Percentiles rank a stretch among this genome's conserved stretches.
Evolutionary conservation across 2,329 filamentous ascomycete species (phyloP).

Genomic region (Drechslerella dactyloides): DNA sequence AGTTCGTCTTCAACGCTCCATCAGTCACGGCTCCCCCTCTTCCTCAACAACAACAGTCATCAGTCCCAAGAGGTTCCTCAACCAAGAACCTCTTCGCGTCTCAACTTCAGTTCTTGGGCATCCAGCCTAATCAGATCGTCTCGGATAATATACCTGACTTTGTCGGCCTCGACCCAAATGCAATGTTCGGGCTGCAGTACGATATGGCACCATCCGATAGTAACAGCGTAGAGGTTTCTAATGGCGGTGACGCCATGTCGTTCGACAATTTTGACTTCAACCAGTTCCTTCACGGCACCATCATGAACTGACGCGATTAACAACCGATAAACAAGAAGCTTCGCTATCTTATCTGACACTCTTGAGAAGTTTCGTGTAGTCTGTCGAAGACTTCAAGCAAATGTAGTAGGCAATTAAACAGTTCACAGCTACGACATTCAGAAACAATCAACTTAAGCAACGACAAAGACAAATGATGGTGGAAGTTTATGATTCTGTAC

Average conservation of each 20-base stretch:
- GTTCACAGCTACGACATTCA: slow-evolving; percentile 6
- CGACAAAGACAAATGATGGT: slow-evolving; percentile 15
- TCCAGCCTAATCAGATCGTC: slow-evolving; percentile 29
- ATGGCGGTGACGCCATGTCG: slow-evolving; percentile 1
- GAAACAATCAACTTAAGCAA: slow-evolving; percentile 9
- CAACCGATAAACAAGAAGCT: neutral
- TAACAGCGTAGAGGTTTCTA: slow-evolving; percentile 27
- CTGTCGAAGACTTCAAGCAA: slow-evolving; percentile 13
- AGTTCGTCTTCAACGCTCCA: slow-evolving; percentile 33
- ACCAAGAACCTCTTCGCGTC: slow-evolving; percentile 26
- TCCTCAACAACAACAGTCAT: slow-evolving; percentile 25
- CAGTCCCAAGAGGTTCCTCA: slow-evolving; percentile 22
- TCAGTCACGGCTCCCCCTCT: slow-evolving; percentile 1
- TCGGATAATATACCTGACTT: slow-evolving; percentile 30
- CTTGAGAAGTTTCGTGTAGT: slow-evolving; percentile 17
- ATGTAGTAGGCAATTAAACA: slow-evolving; percentile 39
- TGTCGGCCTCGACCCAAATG: slow-evolving; percentile 17
- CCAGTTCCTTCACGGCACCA: slow-evolving; percentile 34
- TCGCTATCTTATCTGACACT: neutral
- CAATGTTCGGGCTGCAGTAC: slow-evolving; percentile 11
- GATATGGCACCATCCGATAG: slow-evolving; percentile 8
- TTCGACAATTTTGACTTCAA: slow-evolving; percentile 34
- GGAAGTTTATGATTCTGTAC: slow-evolving; percentile 16
- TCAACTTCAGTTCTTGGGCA: slow-evolving; percentile 26
- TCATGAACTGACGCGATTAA: slow-evolving; percentile 24